Conservation (phyloP, 495 filamentous ascomycete species). For the Annulohypoxylon bovei region DNA sequence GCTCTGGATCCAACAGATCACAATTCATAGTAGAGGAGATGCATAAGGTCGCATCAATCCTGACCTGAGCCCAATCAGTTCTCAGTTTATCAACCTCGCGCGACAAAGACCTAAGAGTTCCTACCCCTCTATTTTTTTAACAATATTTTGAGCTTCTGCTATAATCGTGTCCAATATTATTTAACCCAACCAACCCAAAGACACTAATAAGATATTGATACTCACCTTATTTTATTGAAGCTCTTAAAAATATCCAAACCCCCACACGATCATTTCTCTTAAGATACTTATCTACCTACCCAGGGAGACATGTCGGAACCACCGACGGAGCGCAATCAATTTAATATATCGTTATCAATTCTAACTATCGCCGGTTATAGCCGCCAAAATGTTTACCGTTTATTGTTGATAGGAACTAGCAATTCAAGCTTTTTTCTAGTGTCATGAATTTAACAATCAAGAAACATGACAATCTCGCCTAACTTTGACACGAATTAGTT, state of each 20-base stretch:
- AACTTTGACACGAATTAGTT: not conserved
- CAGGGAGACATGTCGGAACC: too few relatives aligned
- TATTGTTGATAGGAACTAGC: not conserved
- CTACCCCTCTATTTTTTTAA: too few relatives aligned
- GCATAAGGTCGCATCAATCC: not conserved
- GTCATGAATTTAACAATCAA: not conserved
- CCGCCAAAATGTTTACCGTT: not conserved
- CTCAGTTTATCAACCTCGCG: not conserved
- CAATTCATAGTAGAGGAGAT: not conserved
- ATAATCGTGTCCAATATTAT: too few relatives aligned
- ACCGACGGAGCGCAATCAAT: too few relatives aligned
- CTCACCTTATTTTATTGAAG: not conserved
- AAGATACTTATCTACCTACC: too few relatives aligned
- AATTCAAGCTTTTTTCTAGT: not conserved
- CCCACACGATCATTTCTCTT: too few relatives aligned
- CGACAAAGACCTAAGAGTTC: too few relatives aligned
- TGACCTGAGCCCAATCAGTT: not conserved
- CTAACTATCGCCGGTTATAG: not conserved
- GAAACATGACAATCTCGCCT: slow-evolving; percentile 7
- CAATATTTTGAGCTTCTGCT: too few relatives aligned
- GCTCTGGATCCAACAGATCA: not conserved
- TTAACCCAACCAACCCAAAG: not conserved
- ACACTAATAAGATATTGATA: not conserved
- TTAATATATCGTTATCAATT: not conserved
- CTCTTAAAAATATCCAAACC: not conserved